These are phyloP conservation scores for Elaeagnus macrophylla DNA, from an alignment of 306 rosid genomes.

Conservation along the genomic window DNA sequence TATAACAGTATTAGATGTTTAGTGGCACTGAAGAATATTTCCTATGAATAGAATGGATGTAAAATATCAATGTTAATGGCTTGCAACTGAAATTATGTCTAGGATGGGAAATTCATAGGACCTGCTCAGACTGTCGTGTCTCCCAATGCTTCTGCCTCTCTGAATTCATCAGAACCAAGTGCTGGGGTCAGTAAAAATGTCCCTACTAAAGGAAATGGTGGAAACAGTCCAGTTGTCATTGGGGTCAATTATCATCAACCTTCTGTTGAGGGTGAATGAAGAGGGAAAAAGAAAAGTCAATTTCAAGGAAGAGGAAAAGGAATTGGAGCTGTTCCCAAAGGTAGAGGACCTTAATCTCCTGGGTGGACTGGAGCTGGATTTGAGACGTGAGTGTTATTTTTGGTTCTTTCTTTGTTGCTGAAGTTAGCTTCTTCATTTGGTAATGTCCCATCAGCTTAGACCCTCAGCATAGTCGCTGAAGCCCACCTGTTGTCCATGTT, in stretches of 20 bases:
- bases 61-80: background rate
- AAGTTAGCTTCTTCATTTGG: slow-evolving; percentile 11
- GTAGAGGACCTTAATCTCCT: slow-evolving; percentile 54
- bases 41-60: background rate
- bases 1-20: background rate
- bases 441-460: slow-evolving; percentile 3
- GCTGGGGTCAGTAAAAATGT: slow-evolving; percentile 20
- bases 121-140: slow-evolving; percentile 27
- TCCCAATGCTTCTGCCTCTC: slow-evolving; percentile 36
- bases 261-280: slow-evolving; percentile 55
- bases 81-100: slow-evolving; percentile 24
- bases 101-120: slow-evolving; percentile 46
- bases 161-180: slow-evolving; percentile 35
- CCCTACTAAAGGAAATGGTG: slow-evolving; percentile 34
- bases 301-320: slow-evolving; percentile 75
- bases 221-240: slow-evolving; percentile 29
- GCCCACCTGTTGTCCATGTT: slow-evolving; percentile 12
- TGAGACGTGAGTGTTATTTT: slow-evolving; percentile 25
- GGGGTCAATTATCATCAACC: slow-evolving; percentile 39
- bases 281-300: slow-evolving; percentile 59
- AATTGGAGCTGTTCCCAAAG: slow-evolving; percentile 69
- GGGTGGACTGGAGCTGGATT: slow-evolving; percentile 97
- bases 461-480: slow-evolving; percentile 19
- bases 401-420: slow-evolving; percentile 10
- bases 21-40: background rate